Conservation (phyloP, 148 eudicot genomes). For the Camellia granthamiana region DNA sequence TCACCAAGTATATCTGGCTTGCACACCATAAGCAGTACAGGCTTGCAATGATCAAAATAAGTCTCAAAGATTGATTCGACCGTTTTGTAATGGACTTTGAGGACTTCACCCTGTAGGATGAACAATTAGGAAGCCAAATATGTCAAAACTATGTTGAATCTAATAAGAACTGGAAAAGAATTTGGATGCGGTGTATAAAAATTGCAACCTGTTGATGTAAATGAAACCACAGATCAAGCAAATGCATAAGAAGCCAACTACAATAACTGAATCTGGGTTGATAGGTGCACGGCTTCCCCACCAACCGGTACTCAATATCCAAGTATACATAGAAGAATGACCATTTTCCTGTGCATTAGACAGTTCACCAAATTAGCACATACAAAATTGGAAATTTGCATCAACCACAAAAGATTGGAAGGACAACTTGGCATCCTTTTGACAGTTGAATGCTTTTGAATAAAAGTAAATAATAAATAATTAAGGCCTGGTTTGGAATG, state of each 20-base stretch:
- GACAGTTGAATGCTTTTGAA: too few relatives aligned
- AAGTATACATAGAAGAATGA: slow-evolving; percentile 66
- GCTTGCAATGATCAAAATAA: slow-evolving; percentile 45
- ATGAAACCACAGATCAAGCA: slow-evolving; percentile 62
- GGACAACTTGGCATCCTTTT: too few relatives aligned
- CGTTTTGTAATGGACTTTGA: slow-evolving; percentile 40
- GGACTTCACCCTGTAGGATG: slow-evolving; percentile 51
- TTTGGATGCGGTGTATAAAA: neutral
- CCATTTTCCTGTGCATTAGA: slow-evolving; percentile 70
- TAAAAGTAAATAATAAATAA: too few relatives aligned
- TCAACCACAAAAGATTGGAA: too few relatives aligned
- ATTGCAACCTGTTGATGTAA: slow-evolving; percentile 65
- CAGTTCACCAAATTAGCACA: neutral
- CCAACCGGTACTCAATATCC: slow-evolving; percentile 98
- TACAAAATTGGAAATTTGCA: neutral
- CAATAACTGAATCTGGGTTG: slow-evolving; percentile 78
- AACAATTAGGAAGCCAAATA: neutral
- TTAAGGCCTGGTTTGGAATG: too few relatives aligned
- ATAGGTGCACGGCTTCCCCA: slow-evolving; percentile 75
- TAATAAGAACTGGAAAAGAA: neutral
- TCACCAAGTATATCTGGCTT: slow-evolving; percentile 70
- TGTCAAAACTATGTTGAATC: neutral
- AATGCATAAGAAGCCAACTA: slow-evolving; percentile 57
- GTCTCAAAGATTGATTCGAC: slow-evolving; percentile 45
- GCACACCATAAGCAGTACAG: slow-evolving; percentile 86